Evolutionary conservation across 352 stramenopile genomes (phyloP).

Genomic region (Pythium rhizo-oryzae): DNA sequence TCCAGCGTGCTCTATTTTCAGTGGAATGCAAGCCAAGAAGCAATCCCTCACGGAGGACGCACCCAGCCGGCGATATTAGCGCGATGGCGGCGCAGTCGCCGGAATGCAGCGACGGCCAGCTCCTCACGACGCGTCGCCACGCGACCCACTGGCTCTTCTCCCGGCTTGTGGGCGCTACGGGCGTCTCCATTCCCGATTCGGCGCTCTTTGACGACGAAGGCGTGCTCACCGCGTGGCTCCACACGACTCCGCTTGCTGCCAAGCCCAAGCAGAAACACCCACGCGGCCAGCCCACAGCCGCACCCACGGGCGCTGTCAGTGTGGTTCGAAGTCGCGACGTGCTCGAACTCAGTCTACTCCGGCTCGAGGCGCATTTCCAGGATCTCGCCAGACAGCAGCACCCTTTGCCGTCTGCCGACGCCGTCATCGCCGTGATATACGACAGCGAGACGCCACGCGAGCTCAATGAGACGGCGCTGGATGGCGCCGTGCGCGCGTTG

Average conservation of each 20-base stretch:
- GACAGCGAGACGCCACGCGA: constrained; percentile 7
- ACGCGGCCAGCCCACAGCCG: background rate
- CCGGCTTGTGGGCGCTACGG: constrained; percentile 27
- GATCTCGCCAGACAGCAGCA: constrained; percentile 16
- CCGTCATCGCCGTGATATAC: constrained; percentile 25
- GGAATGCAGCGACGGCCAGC: background rate
- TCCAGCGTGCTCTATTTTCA: no score
- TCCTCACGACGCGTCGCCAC: constrained; percentile 14
- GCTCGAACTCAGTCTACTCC: constrained; percentile 41
- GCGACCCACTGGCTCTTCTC: constrained; percentile 44
- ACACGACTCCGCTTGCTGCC: background rate
- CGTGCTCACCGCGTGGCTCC: constrained; percentile 43
- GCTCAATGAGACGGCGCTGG: constrained; percentile 31
- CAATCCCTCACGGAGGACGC: no score
- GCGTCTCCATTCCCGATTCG: constrained; percentile 39
- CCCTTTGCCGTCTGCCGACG: background rate
- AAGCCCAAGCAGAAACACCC: background rate
- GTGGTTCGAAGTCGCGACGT: constrained; percentile 22
- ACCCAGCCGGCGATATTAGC: no score
- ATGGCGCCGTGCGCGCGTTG: constrained; percentile 30
- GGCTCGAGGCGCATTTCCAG: constrained; percentile 42
- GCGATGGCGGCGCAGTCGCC: no score
- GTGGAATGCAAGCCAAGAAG: no score
- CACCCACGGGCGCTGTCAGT: no score
- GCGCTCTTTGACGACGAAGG: constrained; percentile 49